A percentile compares a stretch with the other conserved stretches of the same genome.
phyloP scores from a whole-genome alignment of 2,329 filamentous ascomycete species.

The Helotiales sp. region DNA sequence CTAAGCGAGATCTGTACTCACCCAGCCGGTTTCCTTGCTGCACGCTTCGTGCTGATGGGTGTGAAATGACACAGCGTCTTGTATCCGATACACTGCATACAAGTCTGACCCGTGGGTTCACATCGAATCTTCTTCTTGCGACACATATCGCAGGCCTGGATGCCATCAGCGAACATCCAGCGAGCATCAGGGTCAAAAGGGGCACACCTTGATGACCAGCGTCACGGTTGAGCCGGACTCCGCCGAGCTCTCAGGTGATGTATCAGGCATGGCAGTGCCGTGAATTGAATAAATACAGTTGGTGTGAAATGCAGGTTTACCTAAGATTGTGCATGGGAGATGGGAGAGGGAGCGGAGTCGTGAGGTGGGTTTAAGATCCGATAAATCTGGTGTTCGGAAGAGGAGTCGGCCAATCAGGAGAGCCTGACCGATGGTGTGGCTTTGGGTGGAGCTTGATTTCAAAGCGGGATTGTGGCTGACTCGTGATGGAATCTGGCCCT shows the following conservation, averaged over 20 bases:
- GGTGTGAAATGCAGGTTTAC: neutral
- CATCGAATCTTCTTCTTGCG: constrained; percentile 44
- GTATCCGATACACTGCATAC: constrained; percentile 39
- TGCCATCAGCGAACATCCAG: constrained; percentile 2
- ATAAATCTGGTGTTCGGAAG: neutral
- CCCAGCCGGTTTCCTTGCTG: constrained; percentile 34
- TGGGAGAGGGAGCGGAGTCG: neutral
- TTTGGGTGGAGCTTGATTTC: neutral
- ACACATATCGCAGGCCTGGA: constrained; percentile 41
- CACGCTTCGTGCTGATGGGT: constrained; percentile 35
- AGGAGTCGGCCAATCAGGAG: neutral
- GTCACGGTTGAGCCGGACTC: neutral
- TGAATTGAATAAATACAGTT: neutral
- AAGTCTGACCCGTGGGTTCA: constrained; percentile 34
- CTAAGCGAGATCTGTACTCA: constrained; percentile 24
- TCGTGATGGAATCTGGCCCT: neutral
- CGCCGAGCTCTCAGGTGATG: neutral
- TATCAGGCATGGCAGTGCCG: neutral
- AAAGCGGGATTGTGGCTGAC: neutral
- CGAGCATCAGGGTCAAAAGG: neutral
- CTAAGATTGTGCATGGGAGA: neutral
- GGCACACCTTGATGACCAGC: neutral
- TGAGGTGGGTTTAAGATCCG: neutral
- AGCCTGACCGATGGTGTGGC: neutral
- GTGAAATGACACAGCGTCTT: constrained; percentile 41